These are phyloP conservation scores for Linnemannia elongata DNA, from an alignment of 192 early-diverging fungal genomes.

Conservation along the genomic window DNA sequence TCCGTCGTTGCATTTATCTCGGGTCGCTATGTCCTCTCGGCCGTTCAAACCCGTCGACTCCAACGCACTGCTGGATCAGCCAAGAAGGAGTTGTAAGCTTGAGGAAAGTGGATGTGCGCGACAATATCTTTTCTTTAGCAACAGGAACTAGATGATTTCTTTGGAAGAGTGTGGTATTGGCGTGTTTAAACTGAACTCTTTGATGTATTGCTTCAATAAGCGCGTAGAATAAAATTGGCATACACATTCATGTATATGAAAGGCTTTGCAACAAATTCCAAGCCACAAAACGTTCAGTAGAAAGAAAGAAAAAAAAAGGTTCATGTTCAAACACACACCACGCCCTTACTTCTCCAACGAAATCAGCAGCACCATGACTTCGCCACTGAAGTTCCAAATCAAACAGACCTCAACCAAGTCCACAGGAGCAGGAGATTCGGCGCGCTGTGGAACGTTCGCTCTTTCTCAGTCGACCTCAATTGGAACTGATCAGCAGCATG, in stretches of 20 bases:
- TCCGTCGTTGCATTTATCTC: conserved; percentile 57
- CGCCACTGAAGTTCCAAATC: conserved; percentile 25
- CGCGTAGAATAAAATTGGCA: not conserved
- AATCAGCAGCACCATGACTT: not conserved
- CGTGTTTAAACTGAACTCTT: not conserved
- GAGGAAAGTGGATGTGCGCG: not conserved
- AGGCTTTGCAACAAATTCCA: not conserved
- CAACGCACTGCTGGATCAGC: conserved; percentile 32
- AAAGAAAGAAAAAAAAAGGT: conserved; percentile 17
- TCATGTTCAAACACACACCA: not conserved
- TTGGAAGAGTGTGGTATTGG: not conserved
- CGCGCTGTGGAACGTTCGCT: conserved; percentile 19
- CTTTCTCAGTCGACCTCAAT: not conserved
- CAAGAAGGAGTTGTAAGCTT: conserved; percentile 36
- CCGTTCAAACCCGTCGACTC: conserved; percentile 51
- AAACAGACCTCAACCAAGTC: not conserved
- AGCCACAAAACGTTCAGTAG: not conserved
- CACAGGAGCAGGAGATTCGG: not conserved
- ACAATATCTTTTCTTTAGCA: not conserved
- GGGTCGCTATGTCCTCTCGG: conserved; percentile 62
- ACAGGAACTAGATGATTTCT: not conserved
- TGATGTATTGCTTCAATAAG: not conserved
- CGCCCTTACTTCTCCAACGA: not conserved
- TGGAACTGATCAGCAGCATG: not conserved
- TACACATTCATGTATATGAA: not conserved